Evolutionary conservation across 1,284 basidiomycete species (phyloP).

Genomic region (Ceratobasidium sp.): DNA sequence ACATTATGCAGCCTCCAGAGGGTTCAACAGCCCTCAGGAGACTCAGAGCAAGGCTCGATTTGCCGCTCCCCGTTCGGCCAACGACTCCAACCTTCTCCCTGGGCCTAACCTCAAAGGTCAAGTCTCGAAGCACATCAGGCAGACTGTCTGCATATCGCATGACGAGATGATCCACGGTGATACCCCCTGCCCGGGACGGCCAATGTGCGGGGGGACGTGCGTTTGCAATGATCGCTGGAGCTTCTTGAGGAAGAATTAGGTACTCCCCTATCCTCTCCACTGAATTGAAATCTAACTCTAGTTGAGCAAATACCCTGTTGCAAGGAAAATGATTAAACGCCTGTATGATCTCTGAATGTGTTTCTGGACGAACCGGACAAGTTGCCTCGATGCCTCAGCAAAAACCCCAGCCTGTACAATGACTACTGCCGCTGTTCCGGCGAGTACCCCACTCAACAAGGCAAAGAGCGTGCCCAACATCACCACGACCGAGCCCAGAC

Average conservation of each 20-base stretch:
- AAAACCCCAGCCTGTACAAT: constrained; percentile 75
- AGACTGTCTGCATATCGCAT: constrained; percentile 77
- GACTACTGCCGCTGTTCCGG: constrained; percentile 78
- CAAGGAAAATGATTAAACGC: neutral
- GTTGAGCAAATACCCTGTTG: constrained; percentile 52
- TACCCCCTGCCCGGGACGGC: constrained; percentile 67
- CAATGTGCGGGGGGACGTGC: constrained; percentile 73
- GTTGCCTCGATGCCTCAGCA: constrained; percentile 68
- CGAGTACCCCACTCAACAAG: constrained; percentile 66
- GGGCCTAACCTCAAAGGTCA: constrained; percentile 72
- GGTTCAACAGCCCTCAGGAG: constrained; percentile 83
- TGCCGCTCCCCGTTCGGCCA: constrained; percentile 54
- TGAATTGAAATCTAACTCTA: constrained; percentile 72
- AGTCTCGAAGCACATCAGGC: constrained; percentile 68
- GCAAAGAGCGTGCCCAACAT: constrained; percentile 75
- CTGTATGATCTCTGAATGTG: neutral
- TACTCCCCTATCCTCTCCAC: constrained; percentile 86
- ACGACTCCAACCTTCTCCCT: constrained; percentile 79
- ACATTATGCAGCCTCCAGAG: constrained; percentile 70
- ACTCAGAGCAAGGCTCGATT: constrained; percentile 75
- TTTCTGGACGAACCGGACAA: constrained; percentile 51
- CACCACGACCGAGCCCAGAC: constrained; percentile 76
- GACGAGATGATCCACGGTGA: constrained; percentile 61
- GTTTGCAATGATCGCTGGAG: constrained; percentile 65
- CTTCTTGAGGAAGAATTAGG: constrained; percentile 76